A percentile compares a stretch with the other conserved stretches of the same genome.
phyloP scores from a whole-genome alignment of 441 rosid species.

The Mallotus repandus region DNA sequence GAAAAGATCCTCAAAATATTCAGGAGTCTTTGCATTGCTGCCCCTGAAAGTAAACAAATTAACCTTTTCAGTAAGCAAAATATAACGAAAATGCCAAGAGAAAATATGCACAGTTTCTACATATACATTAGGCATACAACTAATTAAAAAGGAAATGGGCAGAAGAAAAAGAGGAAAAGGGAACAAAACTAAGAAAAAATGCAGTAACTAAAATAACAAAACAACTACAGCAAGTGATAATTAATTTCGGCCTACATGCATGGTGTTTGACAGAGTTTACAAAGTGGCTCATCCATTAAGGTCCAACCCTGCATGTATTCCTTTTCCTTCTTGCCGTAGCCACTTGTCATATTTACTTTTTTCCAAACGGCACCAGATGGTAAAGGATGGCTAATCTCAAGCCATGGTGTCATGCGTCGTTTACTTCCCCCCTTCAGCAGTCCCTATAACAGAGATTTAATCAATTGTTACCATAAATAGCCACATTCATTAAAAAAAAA shows the following conservation, averaged over 20 bases:
- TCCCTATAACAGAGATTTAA: constrained; percentile 54
- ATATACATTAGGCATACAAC: background rate
- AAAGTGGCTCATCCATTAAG: constrained; percentile 68
- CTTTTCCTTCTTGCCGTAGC: constrained; percentile 61
- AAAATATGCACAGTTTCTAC: constrained; percentile 1
- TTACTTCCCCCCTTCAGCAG: constrained; percentile 87
- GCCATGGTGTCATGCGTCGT: constrained; percentile 66
- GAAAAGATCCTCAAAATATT: constrained; percentile 94
- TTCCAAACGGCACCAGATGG: constrained; percentile 80
- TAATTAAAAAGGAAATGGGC: constrained; percentile 16
- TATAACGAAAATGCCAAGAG: background rate
- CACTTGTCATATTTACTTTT: constrained; percentile 51
- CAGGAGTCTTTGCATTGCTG: constrained; percentile 66
- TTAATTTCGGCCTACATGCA: constrained; percentile 61
- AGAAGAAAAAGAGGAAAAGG: constrained; percentile 10
- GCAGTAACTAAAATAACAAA: background rate
- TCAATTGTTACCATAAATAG: constrained; percentile 7
- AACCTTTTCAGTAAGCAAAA: background rate
- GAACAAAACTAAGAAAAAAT: background rate
- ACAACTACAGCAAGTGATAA: constrained; percentile 23
- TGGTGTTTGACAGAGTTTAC: constrained; percentile 86
- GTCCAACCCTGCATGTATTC: constrained; percentile 89
- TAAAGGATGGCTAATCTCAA: constrained; percentile 68
- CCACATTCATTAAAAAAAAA: background rate
- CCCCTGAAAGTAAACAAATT: constrained; percentile 46